These are phyloP conservation scores for Chamaenerion angustifolium DNA, from an alignment of 345 rosid genomes.

Conservation along the genomic window DNA sequence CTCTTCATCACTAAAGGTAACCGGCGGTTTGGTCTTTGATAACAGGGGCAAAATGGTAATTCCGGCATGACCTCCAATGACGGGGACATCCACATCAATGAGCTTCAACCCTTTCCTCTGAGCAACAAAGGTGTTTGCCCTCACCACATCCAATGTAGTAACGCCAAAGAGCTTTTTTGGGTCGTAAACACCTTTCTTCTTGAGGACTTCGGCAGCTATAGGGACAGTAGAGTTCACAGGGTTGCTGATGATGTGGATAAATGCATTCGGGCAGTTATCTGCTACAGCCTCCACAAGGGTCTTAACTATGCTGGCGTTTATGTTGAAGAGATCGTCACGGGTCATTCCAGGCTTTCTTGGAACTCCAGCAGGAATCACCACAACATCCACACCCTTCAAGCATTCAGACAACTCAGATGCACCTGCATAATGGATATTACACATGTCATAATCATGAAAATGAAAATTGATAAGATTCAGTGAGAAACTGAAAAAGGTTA, in stretches of 20 bases:
- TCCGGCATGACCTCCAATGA: conserved; percentile 93
- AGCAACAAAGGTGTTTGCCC: conserved; percentile 90
- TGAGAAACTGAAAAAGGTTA: too few relatives aligned
- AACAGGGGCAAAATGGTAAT: conserved; percentile 82
- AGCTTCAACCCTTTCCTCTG: conserved; percentile 78
- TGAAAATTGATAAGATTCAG: too few relatives aligned
- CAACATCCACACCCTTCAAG: conserved; percentile 70
- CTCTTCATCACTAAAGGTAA: conserved; percentile 65
- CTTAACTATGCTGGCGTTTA: conserved; percentile 80
- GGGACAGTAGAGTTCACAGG: conserved; percentile 95
- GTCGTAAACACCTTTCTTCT: conserved; percentile 75
- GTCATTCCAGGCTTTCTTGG: conserved; percentile 97
- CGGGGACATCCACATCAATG: conserved; percentile 85
- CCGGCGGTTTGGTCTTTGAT: conserved; percentile 66
- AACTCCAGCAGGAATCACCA: conserved; percentile 90
- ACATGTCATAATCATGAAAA: too few relatives aligned
- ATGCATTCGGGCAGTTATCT: conserved; percentile 79
- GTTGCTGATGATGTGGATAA: conserved; percentile 84
- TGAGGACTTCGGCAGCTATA: conserved; percentile 82
- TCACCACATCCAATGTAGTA: conserved; percentile 78
- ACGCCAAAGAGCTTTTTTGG: conserved; percentile 93
- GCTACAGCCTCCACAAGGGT: conserved; percentile 75
- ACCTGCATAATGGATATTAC: conserved; percentile 5
- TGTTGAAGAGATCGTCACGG: conserved; percentile 90
- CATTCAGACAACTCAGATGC: conserved; percentile 54